phyloP scores from a whole-genome alignment of 164 flowering plant genomes.

The Vitis rotundifolia region DNA sequence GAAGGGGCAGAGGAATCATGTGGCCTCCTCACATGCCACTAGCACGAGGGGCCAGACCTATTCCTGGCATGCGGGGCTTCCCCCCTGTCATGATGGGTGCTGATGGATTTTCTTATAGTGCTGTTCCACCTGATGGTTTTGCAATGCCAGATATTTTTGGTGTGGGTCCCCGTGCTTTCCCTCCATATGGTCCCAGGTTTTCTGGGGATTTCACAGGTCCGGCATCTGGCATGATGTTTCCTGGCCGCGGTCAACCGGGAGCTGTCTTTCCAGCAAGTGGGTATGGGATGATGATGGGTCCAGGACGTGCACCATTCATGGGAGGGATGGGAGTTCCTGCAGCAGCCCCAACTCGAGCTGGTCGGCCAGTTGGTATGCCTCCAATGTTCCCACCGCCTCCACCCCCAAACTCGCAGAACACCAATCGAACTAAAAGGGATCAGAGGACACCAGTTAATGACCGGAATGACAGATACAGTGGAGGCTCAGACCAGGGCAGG shows the following conservation, averaged over 20 bases:
- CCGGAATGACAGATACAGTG: conserved; percentile 43
- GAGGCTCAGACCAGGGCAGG: conserved; percentile 50
- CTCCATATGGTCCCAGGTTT: conserved; percentile 85
- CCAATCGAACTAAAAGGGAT: conserved; percentile 51
- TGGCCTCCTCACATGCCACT: conserved; percentile 88
- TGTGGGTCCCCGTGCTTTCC: conserved; percentile 71
- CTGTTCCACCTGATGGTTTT: conserved; percentile 64
- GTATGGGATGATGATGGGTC: conserved; percentile 93
- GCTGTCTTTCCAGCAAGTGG: conserved; percentile 66
- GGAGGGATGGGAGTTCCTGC: conserved; percentile 61
- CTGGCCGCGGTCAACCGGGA: conserved; percentile 78
- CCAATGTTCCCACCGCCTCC: conserved; percentile 48
- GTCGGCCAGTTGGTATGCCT: conserved; percentile 55
- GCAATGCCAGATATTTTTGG: conserved; percentile 73
- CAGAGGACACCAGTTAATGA: conserved; percentile 48
- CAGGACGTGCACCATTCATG: conserved; percentile 86
- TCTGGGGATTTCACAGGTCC: conserved; percentile 69
- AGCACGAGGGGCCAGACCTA: conserved; percentile 68
- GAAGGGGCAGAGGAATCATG: conserved; percentile 90
- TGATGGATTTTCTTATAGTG: conserved; percentile 82
- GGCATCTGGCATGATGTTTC: conserved; percentile 76
- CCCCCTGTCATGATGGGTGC: conserved; percentile 90
- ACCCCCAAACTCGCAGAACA: conserved; percentile 43
- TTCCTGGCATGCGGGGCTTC: conserved; percentile 82
- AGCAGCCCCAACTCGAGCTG: conserved; percentile 36